Evolutionary conservation across 352 stramenopile genomes (phyloP).

Genomic region (Peronosclerospora sorghi): DNA sequence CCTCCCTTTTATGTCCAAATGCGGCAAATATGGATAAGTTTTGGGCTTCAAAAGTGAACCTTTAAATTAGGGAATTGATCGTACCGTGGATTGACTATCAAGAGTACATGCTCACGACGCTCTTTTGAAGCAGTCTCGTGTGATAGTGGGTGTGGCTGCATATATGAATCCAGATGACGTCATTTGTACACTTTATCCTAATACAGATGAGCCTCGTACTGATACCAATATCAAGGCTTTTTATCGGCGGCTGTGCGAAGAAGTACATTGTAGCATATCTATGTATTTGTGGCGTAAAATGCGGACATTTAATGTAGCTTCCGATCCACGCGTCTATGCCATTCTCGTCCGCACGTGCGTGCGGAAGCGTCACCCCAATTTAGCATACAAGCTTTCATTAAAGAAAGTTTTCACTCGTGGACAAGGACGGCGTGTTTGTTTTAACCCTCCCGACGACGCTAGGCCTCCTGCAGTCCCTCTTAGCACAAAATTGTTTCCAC

Average conservation of each 20-base stretch:
- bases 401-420: conserved; percentile 38
- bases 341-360: conserved; percentile 75
- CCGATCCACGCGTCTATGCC: conserved; percentile 64
- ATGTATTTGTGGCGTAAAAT: conserved; percentile 85
- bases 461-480: conserved; percentile 56
- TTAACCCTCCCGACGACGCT: conserved; percentile 47
- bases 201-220: conserved; percentile 52
- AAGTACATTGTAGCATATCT: conserved; percentile 70
- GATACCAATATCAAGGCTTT: conserved; percentile 70
- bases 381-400: conserved; percentile 61
- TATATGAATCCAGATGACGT: conserved; percentile 82
- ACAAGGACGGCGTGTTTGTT: conserved; percentile 51
- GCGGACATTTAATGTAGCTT: conserved; percentile 52
- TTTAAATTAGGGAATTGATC: too few species aligned
- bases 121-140: conserved; percentile 65
- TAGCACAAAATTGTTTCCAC: conserved; percentile 44
- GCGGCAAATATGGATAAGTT: too few species aligned
- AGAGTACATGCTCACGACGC: conserved; percentile 58
- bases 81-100: conserved; percentile 67
- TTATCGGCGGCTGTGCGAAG: conserved; percentile 71
- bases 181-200: conserved; percentile 68
- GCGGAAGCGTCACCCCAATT: conserved; percentile 72
- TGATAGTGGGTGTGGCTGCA: conserved; percentile 67
- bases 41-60: too few species aligned
- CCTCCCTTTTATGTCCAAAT: too few species aligned